A percentile compares a stretch with the other conserved stretches of the same genome.
These are phyloP conservation scores for Colletotrichum caudatum DNA, from an alignment of 2,329 filamentous ascomycete species.

Conservation along the genomic window DNA sequence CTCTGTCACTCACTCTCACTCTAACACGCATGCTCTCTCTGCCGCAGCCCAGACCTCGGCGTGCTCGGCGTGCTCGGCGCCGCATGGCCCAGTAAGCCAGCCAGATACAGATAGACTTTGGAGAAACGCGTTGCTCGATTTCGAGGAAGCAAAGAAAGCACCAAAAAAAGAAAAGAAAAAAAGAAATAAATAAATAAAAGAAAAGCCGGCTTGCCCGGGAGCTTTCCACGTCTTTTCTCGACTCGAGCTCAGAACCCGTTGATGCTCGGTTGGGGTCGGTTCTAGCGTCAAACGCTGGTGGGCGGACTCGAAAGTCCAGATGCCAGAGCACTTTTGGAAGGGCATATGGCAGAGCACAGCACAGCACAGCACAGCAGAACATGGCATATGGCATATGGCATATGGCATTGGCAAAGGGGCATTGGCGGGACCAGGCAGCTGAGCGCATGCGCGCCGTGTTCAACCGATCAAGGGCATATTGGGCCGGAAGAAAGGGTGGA, in stretches of 20 bases:
- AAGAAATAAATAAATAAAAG: too few relatives aligned
- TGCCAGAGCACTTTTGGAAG: constrained; percentile 28
- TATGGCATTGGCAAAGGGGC: background rate
- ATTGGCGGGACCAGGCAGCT: background rate
- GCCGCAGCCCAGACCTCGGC: constrained; percentile 4
- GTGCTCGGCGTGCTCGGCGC: background rate
- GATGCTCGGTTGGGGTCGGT: constrained; percentile 26
- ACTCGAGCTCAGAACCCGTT: constrained; percentile 24
- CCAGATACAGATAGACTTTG: background rate
- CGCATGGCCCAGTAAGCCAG: background rate
- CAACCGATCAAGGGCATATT: constrained; percentile 26
- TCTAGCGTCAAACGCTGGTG: constrained; percentile 42
- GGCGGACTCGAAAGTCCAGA: constrained; percentile 30
- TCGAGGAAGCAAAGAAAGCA: background rate
- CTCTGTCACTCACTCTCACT: too few relatives aligned
- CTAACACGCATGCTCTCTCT: too few relatives aligned
- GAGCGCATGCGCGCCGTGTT: constrained; percentile 34
- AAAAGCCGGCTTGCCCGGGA: constrained; percentile 17
- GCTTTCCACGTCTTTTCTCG: constrained; percentile 12
- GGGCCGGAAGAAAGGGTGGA: background rate
- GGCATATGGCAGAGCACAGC: background rate
- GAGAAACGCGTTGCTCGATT: background rate
- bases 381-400: too few relatives aligned
- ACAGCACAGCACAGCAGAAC: too few relatives aligned
- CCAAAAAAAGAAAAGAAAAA: too few relatives aligned